Evolutionary conservation across 2,329 filamentous ascomycete species (phyloP), one percentile per base, ranked within the genome.

Genomic region (Amauroascus verrucosus): DNA sequence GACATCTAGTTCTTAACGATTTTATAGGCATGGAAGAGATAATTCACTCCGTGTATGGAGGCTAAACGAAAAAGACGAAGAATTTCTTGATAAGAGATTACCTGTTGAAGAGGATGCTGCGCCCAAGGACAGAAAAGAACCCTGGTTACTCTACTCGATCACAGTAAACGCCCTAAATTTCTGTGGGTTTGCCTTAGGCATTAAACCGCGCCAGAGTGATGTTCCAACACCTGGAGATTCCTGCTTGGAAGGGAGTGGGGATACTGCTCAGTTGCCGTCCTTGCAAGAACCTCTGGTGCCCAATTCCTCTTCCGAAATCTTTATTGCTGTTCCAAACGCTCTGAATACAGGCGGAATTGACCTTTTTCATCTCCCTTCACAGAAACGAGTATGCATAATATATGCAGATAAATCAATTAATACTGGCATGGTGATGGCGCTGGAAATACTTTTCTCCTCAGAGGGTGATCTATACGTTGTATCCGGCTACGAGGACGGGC

Each of bases 141-240:
- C 93, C 28, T 95, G 88, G 88, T 73, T 96, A n/a, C 69, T 95
- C 20, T 81, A 95, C 68, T 79, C 86, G 3, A 72, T 98, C 4
- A 77, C 86, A 4, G 88, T 97, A 41, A 96, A 96, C 64, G 88
- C 91, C 1, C 80, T 97, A 72, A 98, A 97, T 65, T 98, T 97
- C 66, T 98, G 93, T 66, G 79, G 85, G 1, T 95, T 95, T 66
- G 77, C 85, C 1, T 76, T 78, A 57, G 84, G 83, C 64, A 56
- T 73, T 55, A 65, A 70, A 16, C 47, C 53, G 26, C 48, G 55
- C 16, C 52, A 56, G 9, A 51, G 48, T 20, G 50, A 58, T 51
- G 60, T 62, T 3, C 62, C 67, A 1, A 72, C 87, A 4, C 70
- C 6, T 3, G 47, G 9, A 18, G 24, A 32, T 13, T 28, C 20